Base-by-base conservation (phyloP, 1,284 basidiomycete species). In the Grifola frondosa region DNA sequence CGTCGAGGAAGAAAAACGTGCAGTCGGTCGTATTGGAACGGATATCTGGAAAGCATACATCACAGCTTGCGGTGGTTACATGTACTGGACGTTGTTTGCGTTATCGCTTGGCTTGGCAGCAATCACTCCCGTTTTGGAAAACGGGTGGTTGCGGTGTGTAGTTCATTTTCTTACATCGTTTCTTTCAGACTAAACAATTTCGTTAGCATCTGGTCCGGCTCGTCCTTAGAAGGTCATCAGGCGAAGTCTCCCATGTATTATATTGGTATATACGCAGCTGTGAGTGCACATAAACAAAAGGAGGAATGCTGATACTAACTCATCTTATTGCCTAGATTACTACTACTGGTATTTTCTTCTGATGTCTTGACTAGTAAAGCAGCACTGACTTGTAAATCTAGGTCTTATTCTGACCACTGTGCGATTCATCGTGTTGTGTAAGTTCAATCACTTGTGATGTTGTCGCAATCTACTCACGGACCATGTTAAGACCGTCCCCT, bases 1-100 rank as follows among this genome's bases (percentile, higher is more conserved):
- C 16, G 74, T 97, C 24, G 92, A 96, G 61, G 94, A 97, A 57
- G 94, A 97, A 65, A 83, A 83, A 50, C 78, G 91, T 6, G 93
- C 91, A 0, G 83, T 91, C 17, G 94, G 94, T 1, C 78, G 84
- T 29, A 91, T 97, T 42, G 69, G 79, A 35, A 73, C 72, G 48
- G 78, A 83, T 30, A 85, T 97, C 15, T 97, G 94, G 94, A 63
- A 70, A 49, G 78, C 81, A 0, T 97, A 96, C 61, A 68, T 96
- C 58, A 66, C 66, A 40, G 86, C 88, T 1, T 84, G 81, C 55
- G 91, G 89, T 50, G 67, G 71, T 47, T 57, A 58, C 23, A 62
- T 69, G 50, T 94, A 84, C 56, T 97, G 94, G 93, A 35, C 64
- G 7, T n/a, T 80, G 6, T 93, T 96, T 58, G 59, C 66, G 1